Conservation (phyloP, 495 filamentous ascomycete species). For the Xylona heveae region DNA sequence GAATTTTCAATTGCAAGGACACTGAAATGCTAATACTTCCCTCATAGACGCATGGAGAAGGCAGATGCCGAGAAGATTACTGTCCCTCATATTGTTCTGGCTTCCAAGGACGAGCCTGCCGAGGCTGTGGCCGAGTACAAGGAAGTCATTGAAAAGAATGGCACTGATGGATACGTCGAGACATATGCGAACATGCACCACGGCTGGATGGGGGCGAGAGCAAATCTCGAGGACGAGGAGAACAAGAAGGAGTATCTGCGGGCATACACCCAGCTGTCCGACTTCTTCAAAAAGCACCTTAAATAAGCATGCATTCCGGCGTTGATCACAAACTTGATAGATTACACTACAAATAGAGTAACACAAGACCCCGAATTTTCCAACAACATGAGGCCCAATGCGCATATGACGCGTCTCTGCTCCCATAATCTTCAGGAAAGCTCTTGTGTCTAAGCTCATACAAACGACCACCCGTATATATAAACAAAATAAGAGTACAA, state of each 20-base stretch:
- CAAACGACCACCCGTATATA: too few species aligned
- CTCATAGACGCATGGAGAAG: constrained; percentile 17
- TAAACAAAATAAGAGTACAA: too few species aligned
- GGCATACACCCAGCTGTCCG: constrained; percentile 22
- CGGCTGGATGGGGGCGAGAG: constrained; percentile 42
- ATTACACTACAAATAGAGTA: too few species aligned
- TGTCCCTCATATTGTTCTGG: constrained; percentile 30
- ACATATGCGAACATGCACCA: constrained; percentile 31
- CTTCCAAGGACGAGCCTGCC: constrained; percentile 29
- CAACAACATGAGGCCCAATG: too few species aligned
- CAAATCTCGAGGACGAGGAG: constrained; percentile 26
- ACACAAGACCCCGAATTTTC: too few species aligned
- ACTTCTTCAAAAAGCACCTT: constrained; percentile 25
- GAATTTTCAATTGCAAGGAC: too few species aligned
- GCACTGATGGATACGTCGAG: constrained; percentile 21
- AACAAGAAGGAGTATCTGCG: constrained; percentile 28
- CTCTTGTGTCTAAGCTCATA: too few species aligned
- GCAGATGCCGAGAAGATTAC: constrained; percentile 23
- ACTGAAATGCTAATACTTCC: too few species aligned
- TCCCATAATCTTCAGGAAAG: too few species aligned
- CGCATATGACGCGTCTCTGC: too few species aligned
- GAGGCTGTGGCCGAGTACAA: constrained; percentile 21
- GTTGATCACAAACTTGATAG: too few species aligned
- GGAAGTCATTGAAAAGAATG: constrained; percentile 18
- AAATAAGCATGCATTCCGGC: too few species aligned